These are phyloP conservation scores for Ceratocystis variospora DNA, from an alignment of 2,329 filamentous ascomycete species.

Conservation along the genomic window DNA sequence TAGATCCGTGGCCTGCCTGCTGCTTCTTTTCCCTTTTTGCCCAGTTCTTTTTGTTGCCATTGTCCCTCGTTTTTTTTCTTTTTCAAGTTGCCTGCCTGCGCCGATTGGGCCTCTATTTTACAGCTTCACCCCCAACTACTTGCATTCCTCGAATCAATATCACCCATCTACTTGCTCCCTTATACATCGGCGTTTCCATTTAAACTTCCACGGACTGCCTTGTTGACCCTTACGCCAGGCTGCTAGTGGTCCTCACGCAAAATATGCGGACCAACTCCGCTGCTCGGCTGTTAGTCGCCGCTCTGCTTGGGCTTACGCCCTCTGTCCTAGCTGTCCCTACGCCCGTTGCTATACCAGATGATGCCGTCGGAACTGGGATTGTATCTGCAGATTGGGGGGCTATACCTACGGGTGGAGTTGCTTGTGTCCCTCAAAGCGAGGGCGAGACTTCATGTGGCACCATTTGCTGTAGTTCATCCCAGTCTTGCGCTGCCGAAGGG, in stretches of 20 bases:
- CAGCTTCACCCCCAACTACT: neutral
- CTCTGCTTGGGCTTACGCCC: neutral
- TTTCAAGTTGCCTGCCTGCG: no score
- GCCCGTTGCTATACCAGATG: slow-evolving; percentile 9
- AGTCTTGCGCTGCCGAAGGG: slow-evolving; percentile 48
- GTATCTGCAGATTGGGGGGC: slow-evolving; percentile 35
- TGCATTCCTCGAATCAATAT: neutral
- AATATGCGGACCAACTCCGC: slow-evolving; percentile 2
- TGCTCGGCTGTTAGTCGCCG: slow-evolving; percentile 10
- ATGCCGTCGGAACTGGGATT: slow-evolving; percentile 39
- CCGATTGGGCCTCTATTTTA: neutral
- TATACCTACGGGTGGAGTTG: slow-evolving; percentile 30
- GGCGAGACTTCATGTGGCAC: slow-evolving; percentile 50
- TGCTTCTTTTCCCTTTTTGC: neutral
- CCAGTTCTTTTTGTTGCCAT: neutral
- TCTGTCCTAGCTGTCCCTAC: slow-evolving; percentile 12
- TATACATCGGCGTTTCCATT: neutral
- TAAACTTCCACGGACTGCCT: neutral
- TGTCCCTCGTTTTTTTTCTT: neutral
- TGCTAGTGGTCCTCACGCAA: neutral
- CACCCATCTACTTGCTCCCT: neutral
- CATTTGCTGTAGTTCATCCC: slow-evolving; percentile 56
- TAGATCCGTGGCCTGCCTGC: neutral
- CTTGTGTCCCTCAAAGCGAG: slow-evolving; percentile 38
- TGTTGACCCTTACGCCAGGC: neutral